Conservation (phyloP, 768 basidiomycete species). For the Boletus subparvulus region DNA sequence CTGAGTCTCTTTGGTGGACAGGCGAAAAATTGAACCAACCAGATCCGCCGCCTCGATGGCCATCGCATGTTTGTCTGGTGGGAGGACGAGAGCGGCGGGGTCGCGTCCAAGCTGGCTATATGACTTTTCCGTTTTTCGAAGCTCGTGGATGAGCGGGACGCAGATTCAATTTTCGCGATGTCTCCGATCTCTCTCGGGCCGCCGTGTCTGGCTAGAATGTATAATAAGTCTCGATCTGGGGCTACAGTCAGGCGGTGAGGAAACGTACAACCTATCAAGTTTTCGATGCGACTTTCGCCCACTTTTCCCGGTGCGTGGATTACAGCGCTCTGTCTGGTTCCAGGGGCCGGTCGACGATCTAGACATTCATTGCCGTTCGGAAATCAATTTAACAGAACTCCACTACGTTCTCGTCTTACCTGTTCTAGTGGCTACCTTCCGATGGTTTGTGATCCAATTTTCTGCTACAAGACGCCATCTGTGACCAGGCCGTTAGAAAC, state of each 20-base stretch:
- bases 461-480: no score
- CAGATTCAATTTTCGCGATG: neutral
- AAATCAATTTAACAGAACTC: neutral
- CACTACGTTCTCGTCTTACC: neutral
- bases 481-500: no score
- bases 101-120: neutral
- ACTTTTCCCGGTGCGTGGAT: neutral
- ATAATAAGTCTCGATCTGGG: neutral
- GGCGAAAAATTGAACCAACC: neutral
- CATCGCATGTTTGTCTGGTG: neutral
- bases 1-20: neutral
- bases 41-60: neutral
- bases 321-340: neutral
- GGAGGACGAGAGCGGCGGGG: neutral
- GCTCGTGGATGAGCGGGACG: neutral
- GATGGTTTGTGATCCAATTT: neutral
- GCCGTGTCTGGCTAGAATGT: neutral
- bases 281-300: neutral
- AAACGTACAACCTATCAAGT: neutral
- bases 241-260: neutral
- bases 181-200: neutral
- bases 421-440: neutral
- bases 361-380: neutral
- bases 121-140: neutral
- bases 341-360: neutral